Conservation (phyloP, 1,284 basidiomycete genomes). For the Rhodotorula sp. region DNA sequence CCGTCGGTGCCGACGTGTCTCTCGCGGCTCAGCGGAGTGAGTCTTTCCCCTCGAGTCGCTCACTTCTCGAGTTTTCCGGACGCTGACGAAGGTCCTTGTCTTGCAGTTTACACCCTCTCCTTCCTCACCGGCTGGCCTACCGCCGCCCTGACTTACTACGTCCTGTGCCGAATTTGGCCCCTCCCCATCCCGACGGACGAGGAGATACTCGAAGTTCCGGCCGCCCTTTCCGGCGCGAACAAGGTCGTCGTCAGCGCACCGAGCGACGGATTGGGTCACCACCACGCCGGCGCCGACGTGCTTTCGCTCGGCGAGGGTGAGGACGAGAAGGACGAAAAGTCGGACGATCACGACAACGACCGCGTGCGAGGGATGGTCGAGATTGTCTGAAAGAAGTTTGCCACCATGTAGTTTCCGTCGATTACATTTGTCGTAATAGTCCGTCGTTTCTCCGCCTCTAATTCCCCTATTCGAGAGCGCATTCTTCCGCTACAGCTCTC, state of each 20-base stretch:
- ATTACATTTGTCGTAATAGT: background rate
- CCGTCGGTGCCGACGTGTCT: slow-evolving; percentile 62
- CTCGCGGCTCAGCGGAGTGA: slow-evolving; percentile 65
- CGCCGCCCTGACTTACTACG: slow-evolving; percentile 64
- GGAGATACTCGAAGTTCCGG: slow-evolving; percentile 10
- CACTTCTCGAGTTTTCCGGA: slow-evolving; percentile 38
- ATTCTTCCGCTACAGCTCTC: too few species aligned
- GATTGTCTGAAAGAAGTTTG: background rate
- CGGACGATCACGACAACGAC: background rate
- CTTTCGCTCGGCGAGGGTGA: background rate
- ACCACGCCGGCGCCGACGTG: slow-evolving; percentile 1
- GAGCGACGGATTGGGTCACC: background rate
- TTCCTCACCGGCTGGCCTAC: slow-evolving; percentile 61
- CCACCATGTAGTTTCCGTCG: background rate
- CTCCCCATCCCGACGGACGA: slow-evolving; percentile 18
- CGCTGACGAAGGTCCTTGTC: background rate
- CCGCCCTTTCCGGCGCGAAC: background rate
- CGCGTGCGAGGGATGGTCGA: background rate
- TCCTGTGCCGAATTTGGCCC: slow-evolving; percentile 54
- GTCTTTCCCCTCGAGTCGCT: slow-evolving; percentile 22
- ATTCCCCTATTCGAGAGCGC: too few species aligned
- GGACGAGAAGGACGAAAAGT: slow-evolving; percentile 3
- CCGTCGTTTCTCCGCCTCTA: background rate
- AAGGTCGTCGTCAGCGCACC: background rate
- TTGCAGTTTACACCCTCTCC: slow-evolving; percentile 31